phyloP scores from a whole-genome alignment of 345 rosid species.

The Eucalyptus polybractea region DNA sequence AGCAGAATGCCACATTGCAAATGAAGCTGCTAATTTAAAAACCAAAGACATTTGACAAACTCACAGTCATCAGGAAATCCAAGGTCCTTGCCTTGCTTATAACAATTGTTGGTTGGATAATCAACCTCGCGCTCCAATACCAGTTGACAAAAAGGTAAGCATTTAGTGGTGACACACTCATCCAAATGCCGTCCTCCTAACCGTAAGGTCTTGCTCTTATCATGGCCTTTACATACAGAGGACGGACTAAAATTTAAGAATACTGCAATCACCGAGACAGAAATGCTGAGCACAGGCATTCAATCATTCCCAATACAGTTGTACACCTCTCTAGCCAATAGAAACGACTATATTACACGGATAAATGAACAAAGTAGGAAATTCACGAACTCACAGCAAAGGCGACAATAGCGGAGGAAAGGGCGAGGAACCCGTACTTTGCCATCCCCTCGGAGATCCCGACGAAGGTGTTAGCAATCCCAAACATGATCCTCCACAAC shows the following conservation, averaged over 20 bases:
- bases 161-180: too few relatives aligned
- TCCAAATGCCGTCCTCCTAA: too few relatives aligned
- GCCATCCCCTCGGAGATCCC: constrained; percentile 91
- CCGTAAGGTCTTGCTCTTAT: too few relatives aligned
- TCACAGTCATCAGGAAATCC: too few relatives aligned
- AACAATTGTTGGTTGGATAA: too few relatives aligned
- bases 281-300: not conserved
- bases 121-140: too few relatives aligned
- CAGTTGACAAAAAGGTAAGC: too few relatives aligned
- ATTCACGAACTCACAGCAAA: constrained; percentile 53
- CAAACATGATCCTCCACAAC: constrained; percentile 88
- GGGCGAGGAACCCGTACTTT: constrained; percentile 87
- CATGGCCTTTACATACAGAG: not conserved
- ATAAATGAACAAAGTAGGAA: not conserved
- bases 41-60: too few relatives aligned
- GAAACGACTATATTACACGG: not conserved
- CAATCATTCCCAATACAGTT: not conserved
- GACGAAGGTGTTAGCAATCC: constrained; percentile 69
- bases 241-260: not conserved
- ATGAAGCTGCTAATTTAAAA: too few relatives aligned
- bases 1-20: too few relatives aligned
- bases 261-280: not conserved
- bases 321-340: not conserved
- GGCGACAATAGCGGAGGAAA: constrained; percentile 80
- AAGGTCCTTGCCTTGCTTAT: too few relatives aligned